A percentile compares a stretch with the other conserved stretches of the same genome.
These are phyloP conservation scores for Pseudozyma sp. DNA, from an alignment of 1,284 basidiomycete genomes.

Conservation along the genomic window DNA sequence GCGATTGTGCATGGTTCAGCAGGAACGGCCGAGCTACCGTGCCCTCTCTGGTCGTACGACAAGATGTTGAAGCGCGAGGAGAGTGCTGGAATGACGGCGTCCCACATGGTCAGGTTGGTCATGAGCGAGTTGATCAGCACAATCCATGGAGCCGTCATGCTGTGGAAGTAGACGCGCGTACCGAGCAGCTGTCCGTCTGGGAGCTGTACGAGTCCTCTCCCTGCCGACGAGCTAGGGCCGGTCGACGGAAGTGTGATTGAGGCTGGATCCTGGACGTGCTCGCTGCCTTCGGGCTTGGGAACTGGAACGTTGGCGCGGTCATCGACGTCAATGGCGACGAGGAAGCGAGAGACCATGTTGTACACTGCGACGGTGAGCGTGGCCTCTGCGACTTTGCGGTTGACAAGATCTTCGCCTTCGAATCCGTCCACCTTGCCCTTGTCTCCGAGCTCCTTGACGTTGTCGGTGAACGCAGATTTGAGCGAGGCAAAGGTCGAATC, in stretches of 20 bases:
- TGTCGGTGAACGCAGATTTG: slow-evolving; percentile 49
- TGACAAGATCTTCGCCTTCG: slow-evolving; percentile 41
- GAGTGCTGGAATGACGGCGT: slow-evolving; percentile 66
- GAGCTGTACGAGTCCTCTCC: slow-evolving; percentile 51
- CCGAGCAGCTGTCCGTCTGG: slow-evolving; percentile 52
- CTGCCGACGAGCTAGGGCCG: slow-evolving; percentile 45
- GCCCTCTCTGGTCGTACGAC: slow-evolving; percentile 70
- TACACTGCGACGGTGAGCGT: slow-evolving; percentile 70
- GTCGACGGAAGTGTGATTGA: slow-evolving; percentile 11
- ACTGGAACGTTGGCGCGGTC: slow-evolving; percentile 66
- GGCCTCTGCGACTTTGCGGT: slow-evolving; percentile 69
- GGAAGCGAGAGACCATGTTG: slow-evolving; percentile 71
- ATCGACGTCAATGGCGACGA: slow-evolving; percentile 70
- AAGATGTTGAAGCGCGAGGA: slow-evolving; percentile 69
- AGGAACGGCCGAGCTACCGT: slow-evolving; percentile 68
- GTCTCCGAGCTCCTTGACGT: slow-evolving; percentile 63
- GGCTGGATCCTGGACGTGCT: slow-evolving; percentile 42
- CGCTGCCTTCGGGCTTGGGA: slow-evolving; percentile 61
- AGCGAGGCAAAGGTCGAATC: slow-evolving; percentile 42
- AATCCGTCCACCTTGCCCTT: slow-evolving; percentile 58
- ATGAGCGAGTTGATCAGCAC: slow-evolving; percentile 71
- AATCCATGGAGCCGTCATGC: slow-evolving; percentile 65
- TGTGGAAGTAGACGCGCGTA: slow-evolving; percentile 58
- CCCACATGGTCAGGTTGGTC: slow-evolving; percentile 71
- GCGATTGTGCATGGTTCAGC: slow-evolving; percentile 67